These are phyloP conservation scores for Endocarpon pusillum DNA, from an alignment of 495 filamentous ascomycete species.

Conservation along the genomic window DNA sequence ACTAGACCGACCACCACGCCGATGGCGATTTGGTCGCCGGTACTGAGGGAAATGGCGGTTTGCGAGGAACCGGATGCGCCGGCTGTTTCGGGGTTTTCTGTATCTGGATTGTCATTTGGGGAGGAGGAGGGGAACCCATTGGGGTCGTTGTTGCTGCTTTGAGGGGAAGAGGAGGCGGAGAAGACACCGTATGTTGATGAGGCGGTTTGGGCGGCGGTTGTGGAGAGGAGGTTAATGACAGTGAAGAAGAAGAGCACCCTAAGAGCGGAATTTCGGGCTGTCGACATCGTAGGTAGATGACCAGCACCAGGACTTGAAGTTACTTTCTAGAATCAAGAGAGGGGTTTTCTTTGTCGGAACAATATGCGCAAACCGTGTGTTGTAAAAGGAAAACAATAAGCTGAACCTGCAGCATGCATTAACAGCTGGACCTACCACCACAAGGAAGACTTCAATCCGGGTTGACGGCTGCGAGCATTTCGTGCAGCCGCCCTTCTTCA, in stretches of 20 bases:
- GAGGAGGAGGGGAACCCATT: neutral
- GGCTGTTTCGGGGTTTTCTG: constrained; percentile 6
- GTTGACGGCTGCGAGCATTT: too few species aligned
- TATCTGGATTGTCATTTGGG: neutral
- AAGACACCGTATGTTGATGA: constrained; percentile 11
- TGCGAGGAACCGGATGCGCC: neutral
- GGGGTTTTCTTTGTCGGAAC: too few species aligned
- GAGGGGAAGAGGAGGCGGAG: constrained; percentile 1
- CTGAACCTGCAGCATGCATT: too few species aligned
- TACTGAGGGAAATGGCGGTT: constrained; percentile 7
- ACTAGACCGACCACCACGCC: constrained; percentile 14
- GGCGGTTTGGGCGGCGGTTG: neutral
- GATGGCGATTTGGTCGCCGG: constrained; percentile 11
- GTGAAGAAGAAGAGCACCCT: neutral
- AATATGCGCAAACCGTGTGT: too few species aligned
- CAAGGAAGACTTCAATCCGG: too few species aligned
- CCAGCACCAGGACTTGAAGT: too few species aligned
- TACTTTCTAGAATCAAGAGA: too few species aligned
- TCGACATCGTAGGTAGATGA: too few species aligned
- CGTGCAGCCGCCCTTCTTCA: too few species aligned
- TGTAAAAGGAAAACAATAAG: too few species aligned
- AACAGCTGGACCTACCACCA: too few species aligned
- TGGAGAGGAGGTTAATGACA: neutral
- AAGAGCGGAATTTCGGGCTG: too few species aligned
- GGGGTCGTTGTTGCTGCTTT: constrained; percentile 1